These are phyloP conservation scores for Aspergillus biplanus DNA, from an alignment of 495 filamentous ascomycete genomes.

Conservation along the genomic window DNA sequence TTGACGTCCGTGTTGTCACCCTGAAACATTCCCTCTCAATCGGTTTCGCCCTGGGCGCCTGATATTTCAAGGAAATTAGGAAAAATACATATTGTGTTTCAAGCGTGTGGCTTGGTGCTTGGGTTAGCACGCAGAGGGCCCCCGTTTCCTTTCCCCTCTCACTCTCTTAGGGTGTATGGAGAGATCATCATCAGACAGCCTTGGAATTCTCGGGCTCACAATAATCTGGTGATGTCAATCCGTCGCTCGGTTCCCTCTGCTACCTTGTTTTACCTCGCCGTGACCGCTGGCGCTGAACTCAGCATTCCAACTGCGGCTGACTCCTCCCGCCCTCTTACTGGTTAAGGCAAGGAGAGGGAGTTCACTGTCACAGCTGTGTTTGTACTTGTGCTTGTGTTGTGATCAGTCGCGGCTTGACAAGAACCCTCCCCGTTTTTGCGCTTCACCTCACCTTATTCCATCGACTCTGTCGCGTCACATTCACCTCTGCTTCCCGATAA, in stretches of 20 bases:
- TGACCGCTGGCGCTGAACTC: constrained; percentile 16
- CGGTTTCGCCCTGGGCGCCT: constrained; percentile 25
- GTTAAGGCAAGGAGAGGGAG: constrained; percentile 20
- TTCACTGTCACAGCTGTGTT: constrained; percentile 17
- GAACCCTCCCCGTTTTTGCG: background rate
- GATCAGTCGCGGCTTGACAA: constrained; percentile 15
- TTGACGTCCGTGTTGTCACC: constrained; percentile 26
- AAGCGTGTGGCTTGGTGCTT: constrained; percentile 26
- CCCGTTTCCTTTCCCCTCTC: constrained; percentile 8
- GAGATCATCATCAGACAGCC: constrained; percentile 10
- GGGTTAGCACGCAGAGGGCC: constrained; percentile 23
- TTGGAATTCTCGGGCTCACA: constrained; percentile 22
- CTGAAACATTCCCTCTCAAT: constrained; percentile 32
- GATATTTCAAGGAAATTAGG: constrained; percentile 10
- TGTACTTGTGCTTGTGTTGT: constrained; percentile 22
- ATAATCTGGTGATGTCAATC: constrained; percentile 28
- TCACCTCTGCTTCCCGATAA: constrained; percentile 5
- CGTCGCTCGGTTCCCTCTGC: constrained; percentile 21
- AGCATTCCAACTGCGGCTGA: constrained; percentile 27
- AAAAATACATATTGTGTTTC: constrained; percentile 22
- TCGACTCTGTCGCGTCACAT: constrained; percentile 3
- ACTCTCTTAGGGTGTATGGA: constrained; percentile 20
- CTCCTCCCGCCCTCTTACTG: constrained; percentile 18
- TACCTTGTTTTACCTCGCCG: constrained; percentile 19
- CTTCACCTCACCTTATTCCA: constrained; percentile 4